A percentile compares a stretch with the other conserved stretches of the same genome.
Evolutionary conservation across 805 yeast species (phyloP).

Genomic region (Ogataea nitratoaversa): DNA sequence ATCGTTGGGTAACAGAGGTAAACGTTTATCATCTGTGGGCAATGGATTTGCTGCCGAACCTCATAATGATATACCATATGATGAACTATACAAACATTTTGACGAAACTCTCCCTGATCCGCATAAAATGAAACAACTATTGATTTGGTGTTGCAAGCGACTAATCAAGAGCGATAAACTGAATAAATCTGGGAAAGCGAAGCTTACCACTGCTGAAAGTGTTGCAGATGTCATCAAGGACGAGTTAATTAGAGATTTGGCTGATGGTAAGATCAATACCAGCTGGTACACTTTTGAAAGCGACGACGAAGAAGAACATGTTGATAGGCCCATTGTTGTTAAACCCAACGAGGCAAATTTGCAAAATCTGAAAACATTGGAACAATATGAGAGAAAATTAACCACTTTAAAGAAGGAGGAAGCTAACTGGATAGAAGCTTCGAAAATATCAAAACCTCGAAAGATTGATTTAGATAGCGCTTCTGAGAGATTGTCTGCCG

Average conservation of each 20-base stretch:
- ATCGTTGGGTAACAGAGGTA: conserved; percentile 59
- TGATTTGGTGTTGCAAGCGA: conserved; percentile 64
- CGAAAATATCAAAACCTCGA: conserved; percentile 4
- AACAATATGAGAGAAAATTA: conserved; percentile 42
- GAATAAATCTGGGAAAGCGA: background rate
- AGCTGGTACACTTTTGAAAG: conserved; percentile 59
- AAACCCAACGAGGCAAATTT: conserved; percentile 60
- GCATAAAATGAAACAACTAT: conserved; percentile 63
- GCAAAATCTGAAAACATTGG: conserved; percentile 45
- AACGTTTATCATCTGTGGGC: conserved; percentile 69
- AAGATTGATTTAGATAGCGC: conserved; percentile 14
- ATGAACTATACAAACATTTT: conserved; percentile 57
- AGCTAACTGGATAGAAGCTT: conserved; percentile 36
- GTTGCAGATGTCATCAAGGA: conserved; percentile 63
- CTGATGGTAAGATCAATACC: conserved; percentile 54
- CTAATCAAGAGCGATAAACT: conserved; percentile 23
- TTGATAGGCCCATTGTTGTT: conserved; percentile 28
- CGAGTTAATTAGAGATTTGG: conserved; percentile 55
- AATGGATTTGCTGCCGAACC: conserved; percentile 68
- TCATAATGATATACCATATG: conserved; percentile 52
- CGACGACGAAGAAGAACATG: conserved; percentile 11
- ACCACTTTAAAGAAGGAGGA: conserved; percentile 42
- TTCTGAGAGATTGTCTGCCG: conserved; percentile 3
- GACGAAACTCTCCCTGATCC: conserved; percentile 66
- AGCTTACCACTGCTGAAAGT: conserved; percentile 30